Base-by-base conservation (phyloP, 179 eudicot genomes). In the Amaranthus tricolor region DNA sequence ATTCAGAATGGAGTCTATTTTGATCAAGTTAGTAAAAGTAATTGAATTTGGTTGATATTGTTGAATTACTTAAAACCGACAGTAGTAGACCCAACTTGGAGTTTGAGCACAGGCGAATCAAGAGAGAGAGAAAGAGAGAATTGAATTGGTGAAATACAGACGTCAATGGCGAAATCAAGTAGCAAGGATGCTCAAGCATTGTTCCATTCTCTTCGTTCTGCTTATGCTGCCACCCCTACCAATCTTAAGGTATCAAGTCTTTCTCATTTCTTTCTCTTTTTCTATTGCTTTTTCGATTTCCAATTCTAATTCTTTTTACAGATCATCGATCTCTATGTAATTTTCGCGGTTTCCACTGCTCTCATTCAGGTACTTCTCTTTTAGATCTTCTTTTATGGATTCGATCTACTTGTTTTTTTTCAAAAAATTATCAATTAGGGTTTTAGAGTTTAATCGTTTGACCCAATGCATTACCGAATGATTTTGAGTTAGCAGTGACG, bases 281-380 rank as follows among this genome's bases (percentile, higher is more conserved):
- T 60, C 21, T 20, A 11, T 52, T 44, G 6, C 12, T 21, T 47
- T 45, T 63, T 12, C 2, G 2, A 40, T 9, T 68, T 53, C 5
- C 59, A 0, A 4, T 48, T n/a, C 11, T 49, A 14, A n/a, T 24
- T 50, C 5, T 13, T 44, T 49, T 71, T 71, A 53, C 86, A 94
- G 98, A 90, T 92, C 86, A 90, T 94, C 71, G 98, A 94, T 84
- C 84, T 89, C 61, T 94, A 94, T 82, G 82, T 92, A n/a, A 53
- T 85, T 31, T 94, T 92, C 51, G 96, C 98, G 5, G 73, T 89
- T 50, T 81, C 77, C 57, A 90, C 98, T 14, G 96, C 96, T 74
- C 74, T 92, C 19, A 82, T 92, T 81, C 98, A 94, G 98, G 98
- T 92, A 76, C 31, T 62, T 54, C 19, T 2, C 9, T 40, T 51